phyloP scores from a whole-genome alignment of 257 asterid species.

The Fraxinus pennsylvanica region DNA sequence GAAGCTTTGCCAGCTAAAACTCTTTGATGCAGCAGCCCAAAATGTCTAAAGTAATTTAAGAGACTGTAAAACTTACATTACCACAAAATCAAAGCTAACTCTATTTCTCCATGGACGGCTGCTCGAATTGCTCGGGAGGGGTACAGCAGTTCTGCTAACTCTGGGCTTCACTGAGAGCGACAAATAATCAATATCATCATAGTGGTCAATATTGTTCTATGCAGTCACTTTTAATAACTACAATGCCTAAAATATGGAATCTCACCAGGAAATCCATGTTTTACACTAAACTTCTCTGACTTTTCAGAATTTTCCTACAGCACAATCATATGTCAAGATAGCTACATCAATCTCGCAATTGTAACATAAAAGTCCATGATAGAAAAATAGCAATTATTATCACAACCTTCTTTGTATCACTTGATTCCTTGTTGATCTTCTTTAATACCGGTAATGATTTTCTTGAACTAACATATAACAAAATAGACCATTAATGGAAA shows the following conservation, averaged over 20 bases:
- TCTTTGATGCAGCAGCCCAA: slow-evolving; percentile 19
- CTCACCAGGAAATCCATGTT: slow-evolving; percentile 71
- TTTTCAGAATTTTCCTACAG: slow-evolving; percentile 50
- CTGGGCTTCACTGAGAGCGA: slow-evolving; percentile 61
- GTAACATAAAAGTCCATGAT: slow-evolving; percentile 8
- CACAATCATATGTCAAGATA: slow-evolving; percentile 11
- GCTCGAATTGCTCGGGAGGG: slow-evolving; percentile 46
- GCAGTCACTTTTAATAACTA: slow-evolving; percentile 15
- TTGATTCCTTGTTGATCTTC: slow-evolving; percentile 42
- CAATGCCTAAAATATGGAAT: slow-evolving; percentile 24
- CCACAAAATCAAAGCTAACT: slow-evolving; percentile 59
- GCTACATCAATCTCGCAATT: slow-evolving; percentile 22
- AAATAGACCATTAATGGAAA: slow-evolving; percentile 30
- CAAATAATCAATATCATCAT: slow-evolving; percentile 21
- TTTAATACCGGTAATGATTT: slow-evolving; percentile 64
- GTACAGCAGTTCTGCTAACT: slow-evolving; percentile 47
- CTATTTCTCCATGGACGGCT: slow-evolving; percentile 49
- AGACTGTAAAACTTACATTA: slow-evolving; percentile 45
- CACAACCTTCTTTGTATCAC: slow-evolving; percentile 52
- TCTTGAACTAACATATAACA: slow-evolving; percentile 49
- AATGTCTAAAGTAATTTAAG: slow-evolving; percentile 14
- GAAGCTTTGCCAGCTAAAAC: slow-evolving; percentile 16
- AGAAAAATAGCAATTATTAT: slow-evolving; percentile 24
- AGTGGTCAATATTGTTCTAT: neutral
- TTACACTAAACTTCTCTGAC: slow-evolving; percentile 41